Base-by-base conservation (phyloP, 305 asterid species). In the Ruellia speciosa region DNA sequence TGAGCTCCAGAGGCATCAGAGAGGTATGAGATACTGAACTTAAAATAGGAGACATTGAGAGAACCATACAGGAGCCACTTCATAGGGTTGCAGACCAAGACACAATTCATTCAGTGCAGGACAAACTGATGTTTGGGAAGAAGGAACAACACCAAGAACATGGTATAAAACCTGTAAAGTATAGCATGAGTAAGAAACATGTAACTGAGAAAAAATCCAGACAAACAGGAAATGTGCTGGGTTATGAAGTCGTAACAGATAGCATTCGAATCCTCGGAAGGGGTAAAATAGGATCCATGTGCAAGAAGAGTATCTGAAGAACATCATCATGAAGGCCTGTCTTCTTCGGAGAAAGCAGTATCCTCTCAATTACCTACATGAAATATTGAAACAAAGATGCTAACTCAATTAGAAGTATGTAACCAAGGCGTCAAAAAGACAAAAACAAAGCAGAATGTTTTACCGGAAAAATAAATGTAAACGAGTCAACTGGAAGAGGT, bases 81-180 rank as follows among this genome's bases (percentile, higher is more conserved):
- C 99, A 74, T 79, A 89, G 66, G 97, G 86, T 54, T 63, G 77
- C 71, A 92, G 77, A 70, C 99, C 99, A 77, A 92, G 92, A 75
- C 97, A 92, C 81, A 92, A 73, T 69, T 92, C 99, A 81, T 92
- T 88, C 76, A 88, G 56, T 31, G 97, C 95, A 18, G 97, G 94
- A 69, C 86, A 73, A 62, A 92, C 68, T 52, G 97, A 84, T 64
- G 75, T 69, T 74, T 82, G 88, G 76, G 84, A 92, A 59, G 95
- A 82, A 74, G 97, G 99, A 66, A 76, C 92, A 70, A 84, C 87
- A 54, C 99, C 97, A 63, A 92, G 89, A 66, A 78, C 99, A 71
- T 88, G 97, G 77, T 86, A 86, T 62, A 92, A 78, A 62, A 86
- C 99, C 99, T 92, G 83, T 41, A 79, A 63, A 60, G 18, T 18